Base-by-base conservation (phyloP, 352 stramenopile genomes). In the Globisporangium canariense region DNA sequence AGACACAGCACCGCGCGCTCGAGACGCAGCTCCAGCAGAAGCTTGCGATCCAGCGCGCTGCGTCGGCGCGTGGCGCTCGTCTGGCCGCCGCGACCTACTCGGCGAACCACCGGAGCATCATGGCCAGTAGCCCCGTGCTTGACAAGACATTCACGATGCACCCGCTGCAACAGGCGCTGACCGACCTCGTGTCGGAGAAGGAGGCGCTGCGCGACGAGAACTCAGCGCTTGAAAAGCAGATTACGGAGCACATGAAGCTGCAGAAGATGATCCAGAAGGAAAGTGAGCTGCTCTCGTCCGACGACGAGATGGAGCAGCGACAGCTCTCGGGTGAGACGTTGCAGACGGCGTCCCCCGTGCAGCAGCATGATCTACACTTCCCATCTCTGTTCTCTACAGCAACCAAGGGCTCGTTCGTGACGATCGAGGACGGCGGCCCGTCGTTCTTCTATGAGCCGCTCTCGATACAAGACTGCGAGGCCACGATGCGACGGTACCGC, bases 391-490 rank as follows among this genome's bases (percentile, higher is more conserved):
- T 50, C 43, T 28, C 43, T 3, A 3, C 28, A 14, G 18, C 50
- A 14, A 22, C 13, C 6, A 53, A 55, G 16, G 58, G 58, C 30
- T 55, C 43, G 58, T 63, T 56, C 32, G 58, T 63, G 38, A 52
- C 43, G 4, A 40, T 63, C 28, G 46, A 63, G 13, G 58, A 46
- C 18, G 74, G 68, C 6, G 70, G 73, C 34, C 65, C 71, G 30
- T 69, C 71, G 2, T 81, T 81, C 55, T 73, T 75, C 60, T 81
- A 68, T 45, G 59, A 81, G 20, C 74, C 71, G 10, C 66, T 81
- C 36, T 55, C 65, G 14, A 70, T 69, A 43, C 46, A 72, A 43
- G 68, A 78, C 20, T 57, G 73, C 40, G 62, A 75, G 45, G 46
- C 60, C 18, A 66, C 75, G 53, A 62, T 65, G 52, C 46, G 69